Evolutionary conservation across 1,284 basidiomycete species (phyloP).

Genomic region (Trametes sp.): DNA sequence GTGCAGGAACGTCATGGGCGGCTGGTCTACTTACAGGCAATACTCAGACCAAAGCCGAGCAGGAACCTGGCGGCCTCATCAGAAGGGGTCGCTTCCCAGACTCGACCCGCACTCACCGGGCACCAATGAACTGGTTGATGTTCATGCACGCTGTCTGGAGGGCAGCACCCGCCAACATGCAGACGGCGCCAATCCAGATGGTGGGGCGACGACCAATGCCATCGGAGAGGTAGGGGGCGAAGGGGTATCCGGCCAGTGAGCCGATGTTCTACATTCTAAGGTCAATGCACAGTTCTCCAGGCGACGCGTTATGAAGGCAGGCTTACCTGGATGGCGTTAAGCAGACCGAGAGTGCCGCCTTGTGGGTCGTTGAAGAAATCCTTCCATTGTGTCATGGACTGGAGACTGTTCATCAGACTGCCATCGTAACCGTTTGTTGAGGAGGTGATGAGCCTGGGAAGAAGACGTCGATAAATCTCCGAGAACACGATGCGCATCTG

Average conservation of each 20-base stretch:
- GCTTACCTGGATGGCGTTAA: slow-evolving; percentile 78
- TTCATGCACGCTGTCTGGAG: slow-evolving; percentile 76
- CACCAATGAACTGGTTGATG: slow-evolving; percentile 83
- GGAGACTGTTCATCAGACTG: slow-evolving; percentile 81
- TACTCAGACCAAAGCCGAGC: slow-evolving; percentile 82
- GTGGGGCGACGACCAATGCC: slow-evolving; percentile 68
- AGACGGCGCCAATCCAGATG: slow-evolving; percentile 67
- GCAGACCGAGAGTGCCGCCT: slow-evolving; percentile 66
- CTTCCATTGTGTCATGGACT: slow-evolving; percentile 68
- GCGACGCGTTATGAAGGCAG: neutral
- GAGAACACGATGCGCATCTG: neutral
- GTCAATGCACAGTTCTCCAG: neutral
- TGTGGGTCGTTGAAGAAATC: slow-evolving; percentile 62
- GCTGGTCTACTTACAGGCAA: slow-evolving; percentile 55
- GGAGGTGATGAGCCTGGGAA: slow-evolving; percentile 70
- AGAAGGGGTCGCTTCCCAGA: slow-evolving; percentile 8
- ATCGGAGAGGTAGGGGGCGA: slow-evolving; percentile 76
- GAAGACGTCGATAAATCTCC: slow-evolving; percentile 5
- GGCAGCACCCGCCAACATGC: slow-evolving; percentile 73
- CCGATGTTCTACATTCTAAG: slow-evolving; percentile 65
- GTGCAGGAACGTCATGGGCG: neutral
- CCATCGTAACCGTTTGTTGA: slow-evolving; percentile 82
- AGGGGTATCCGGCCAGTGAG: slow-evolving; percentile 67
- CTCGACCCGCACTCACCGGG: slow-evolving; percentile 53
- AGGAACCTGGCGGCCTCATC: slow-evolving; percentile 56